These are phyloP conservation scores for Trichoderma brevicompactum DNA, from an alignment of 2,329 filamentous ascomycete species.

Conservation along the genomic window DNA sequence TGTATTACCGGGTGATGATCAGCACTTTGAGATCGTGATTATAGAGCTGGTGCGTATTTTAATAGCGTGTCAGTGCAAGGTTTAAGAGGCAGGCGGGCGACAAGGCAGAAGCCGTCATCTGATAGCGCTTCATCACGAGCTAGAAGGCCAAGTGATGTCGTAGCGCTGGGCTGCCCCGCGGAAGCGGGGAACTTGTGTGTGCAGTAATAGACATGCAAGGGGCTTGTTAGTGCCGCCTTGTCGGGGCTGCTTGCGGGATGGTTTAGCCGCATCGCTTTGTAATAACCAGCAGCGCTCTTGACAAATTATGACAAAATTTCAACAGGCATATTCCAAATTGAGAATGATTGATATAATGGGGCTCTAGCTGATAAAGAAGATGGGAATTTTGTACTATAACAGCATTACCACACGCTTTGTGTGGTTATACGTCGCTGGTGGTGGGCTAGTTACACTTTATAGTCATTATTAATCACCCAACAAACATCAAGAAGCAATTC, in stretches of 20 bases:
- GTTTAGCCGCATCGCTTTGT: too few species aligned
- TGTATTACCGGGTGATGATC: neutral
- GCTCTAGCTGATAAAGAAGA: too few species aligned
- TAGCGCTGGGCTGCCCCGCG: slow-evolving; percentile 34
- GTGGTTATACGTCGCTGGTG: too few species aligned
- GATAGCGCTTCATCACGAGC: slow-evolving; percentile 35
- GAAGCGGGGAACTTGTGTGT: slow-evolving; percentile 30
- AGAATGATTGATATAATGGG: too few species aligned
- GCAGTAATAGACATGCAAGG: slow-evolving; percentile 16
- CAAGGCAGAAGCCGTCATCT: slow-evolving; percentile 33
- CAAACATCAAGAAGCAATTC: slow-evolving; percentile 29
- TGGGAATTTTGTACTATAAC: too few species aligned
- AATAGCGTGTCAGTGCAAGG: neutral
- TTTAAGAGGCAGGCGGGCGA: slow-evolving; percentile 6
- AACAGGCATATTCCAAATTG: too few species aligned
- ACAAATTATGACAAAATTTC: too few species aligned
- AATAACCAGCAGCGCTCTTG: neutral
- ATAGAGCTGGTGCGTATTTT: neutral
- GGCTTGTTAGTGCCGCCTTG: neutral
- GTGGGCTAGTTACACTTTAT: neutral
- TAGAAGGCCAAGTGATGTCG: slow-evolving; percentile 32
- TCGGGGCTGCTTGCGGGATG: neutral
- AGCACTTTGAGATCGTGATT: neutral
- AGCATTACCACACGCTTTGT: too few species aligned
- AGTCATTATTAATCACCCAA: accelerated